Evolutionary conservation across 352 stramenopile genomes (phyloP).

Genomic region (Pythium aquatile): DNA sequence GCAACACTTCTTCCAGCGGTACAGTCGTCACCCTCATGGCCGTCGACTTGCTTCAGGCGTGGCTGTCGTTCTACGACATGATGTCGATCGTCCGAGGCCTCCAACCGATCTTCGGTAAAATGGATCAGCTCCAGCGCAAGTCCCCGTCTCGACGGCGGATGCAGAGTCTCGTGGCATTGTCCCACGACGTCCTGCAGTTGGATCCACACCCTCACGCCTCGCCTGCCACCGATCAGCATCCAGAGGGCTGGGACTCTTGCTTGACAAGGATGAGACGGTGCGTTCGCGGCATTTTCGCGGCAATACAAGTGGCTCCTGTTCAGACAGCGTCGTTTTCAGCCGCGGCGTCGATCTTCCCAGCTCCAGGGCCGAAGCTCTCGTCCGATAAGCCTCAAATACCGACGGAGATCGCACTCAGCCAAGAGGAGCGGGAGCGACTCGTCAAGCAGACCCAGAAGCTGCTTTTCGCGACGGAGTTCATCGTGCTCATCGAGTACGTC

Average conservation of each 20-base stretch:
- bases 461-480: conserved; percentile 33
- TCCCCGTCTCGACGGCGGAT: not conserved
- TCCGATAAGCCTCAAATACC: not conserved
- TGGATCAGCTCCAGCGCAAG: not conserved
- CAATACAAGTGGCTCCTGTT: not conserved
- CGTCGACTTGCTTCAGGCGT: conserved; percentile 15
- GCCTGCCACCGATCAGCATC: not conserved
- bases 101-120: not conserved
- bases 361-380: not conserved
- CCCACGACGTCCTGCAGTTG: not conserved
- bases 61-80: conserved; percentile 7
- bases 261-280: not conserved
- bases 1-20: conserved; percentile 4
- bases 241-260: not conserved
- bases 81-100: not conserved
- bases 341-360: not conserved
- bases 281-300: not conserved
- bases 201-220: not conserved
- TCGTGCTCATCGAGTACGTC: conserved; percentile 15
- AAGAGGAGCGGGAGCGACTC: not conserved
- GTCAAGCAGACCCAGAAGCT: conserved; percentile 14
- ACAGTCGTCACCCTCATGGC: conserved; percentile 15
- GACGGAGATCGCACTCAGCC: not conserved
- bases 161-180: not conserved
- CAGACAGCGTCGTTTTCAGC: not conserved